Evolutionary conservation across 2,329 filamentous ascomycete genomes (phyloP).

Genomic region (Penicillium thymicola): DNA sequence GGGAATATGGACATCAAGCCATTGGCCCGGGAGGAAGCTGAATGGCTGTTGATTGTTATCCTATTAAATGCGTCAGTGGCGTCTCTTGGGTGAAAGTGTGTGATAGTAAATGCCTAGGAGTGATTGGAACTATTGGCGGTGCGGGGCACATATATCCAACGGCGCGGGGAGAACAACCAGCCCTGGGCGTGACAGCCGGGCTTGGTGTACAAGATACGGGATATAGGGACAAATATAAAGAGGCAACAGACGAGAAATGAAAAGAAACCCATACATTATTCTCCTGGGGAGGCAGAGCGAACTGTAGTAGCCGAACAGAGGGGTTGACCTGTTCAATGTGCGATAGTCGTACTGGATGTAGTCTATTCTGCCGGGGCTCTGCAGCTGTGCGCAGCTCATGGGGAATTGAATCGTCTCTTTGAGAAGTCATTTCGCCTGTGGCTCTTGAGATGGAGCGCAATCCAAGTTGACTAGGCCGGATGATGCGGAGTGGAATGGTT

Average conservation of each 20-base stretch:
- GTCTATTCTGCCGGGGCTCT: slow-evolving; percentile 65
- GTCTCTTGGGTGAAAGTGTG: background rate
- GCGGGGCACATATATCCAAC: background rate
- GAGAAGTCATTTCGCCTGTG: slow-evolving; percentile 27
- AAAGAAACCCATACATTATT: slow-evolving; percentile 42
- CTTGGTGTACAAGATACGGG: background rate
- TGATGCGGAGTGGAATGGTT: slow-evolving; percentile 2
- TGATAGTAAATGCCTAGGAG: background rate
- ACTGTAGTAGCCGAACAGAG: slow-evolving; percentile 63
- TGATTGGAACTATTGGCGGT: background rate
- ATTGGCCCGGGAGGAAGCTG: slow-evolving; percentile 78
- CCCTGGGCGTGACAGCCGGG: background rate
- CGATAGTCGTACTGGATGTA: slow-evolving; percentile 62
- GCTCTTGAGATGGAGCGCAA: slow-evolving; percentile 1
- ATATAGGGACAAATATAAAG: background rate
- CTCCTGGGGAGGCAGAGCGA: slow-evolving; percentile 56
- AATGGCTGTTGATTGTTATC: slow-evolving; percentile 29
- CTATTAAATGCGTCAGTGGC: slow-evolving; percentile 11
- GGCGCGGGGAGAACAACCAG: background rate
- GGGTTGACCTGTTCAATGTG: slow-evolving; percentile 64
- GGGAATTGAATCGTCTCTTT: slow-evolving; percentile 38
- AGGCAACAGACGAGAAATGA: background rate
- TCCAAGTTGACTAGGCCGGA: background rate
- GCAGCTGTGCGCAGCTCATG: slow-evolving; percentile 71
- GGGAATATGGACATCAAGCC: slow-evolving; percentile 80